Base-by-base conservation (phyloP, 352 stramenopile genomes). In the Plasmopara viticola region DNA sequence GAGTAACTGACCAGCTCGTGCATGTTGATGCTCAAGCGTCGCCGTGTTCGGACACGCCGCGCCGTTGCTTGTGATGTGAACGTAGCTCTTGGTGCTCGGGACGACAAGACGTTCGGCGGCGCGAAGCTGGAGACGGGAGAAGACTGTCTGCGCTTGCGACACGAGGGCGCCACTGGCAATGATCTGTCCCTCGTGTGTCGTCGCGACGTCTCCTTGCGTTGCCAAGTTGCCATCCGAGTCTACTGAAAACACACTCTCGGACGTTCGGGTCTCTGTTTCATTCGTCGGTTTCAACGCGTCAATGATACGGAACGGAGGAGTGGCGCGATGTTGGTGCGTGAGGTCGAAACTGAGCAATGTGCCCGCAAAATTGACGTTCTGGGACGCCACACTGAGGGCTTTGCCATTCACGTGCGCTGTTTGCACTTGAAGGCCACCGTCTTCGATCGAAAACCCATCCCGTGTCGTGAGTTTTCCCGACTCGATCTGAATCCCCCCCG, bases 61-160 rank as follows among this genome's bases (percentile, higher is more conserved):
- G 17, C 80, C 80, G 31, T 91, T 74, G 53, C 61, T 71, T 0
- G 64, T 78, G 50, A 91, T 64, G 41, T 84, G 64, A 25, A 89
- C 68, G 55, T 91, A 91, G 56, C 75, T 89, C 52, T 84, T 70
- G 10, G 70, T 70, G 25, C 62, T 79, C 6, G 80, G 78, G 51
- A 91, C 75, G 10, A 55, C 46, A 14, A 88, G 64, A 5, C 52
- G 50, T 9, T 66, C 40, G 0, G 59, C 68, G 0, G 78, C 78
- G 1, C 55, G 43, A 18, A 90, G 40, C 30, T 71, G 65, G 5
- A 70, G 44, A 37, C 64, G 70, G 0, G 64, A 72, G 20, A 86
- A 82, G 0, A 87, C 66, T 8, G 75, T 60, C 33, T 87, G 78
- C 0, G 62, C 70, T 29, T 82, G 37, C 0, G 76, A 74, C 6